Evolutionary conservation across 768 basidiomycete species (phyloP), one percentile per base, ranked within the genome.

Genomic region (Myochromella boudieri): DNA sequence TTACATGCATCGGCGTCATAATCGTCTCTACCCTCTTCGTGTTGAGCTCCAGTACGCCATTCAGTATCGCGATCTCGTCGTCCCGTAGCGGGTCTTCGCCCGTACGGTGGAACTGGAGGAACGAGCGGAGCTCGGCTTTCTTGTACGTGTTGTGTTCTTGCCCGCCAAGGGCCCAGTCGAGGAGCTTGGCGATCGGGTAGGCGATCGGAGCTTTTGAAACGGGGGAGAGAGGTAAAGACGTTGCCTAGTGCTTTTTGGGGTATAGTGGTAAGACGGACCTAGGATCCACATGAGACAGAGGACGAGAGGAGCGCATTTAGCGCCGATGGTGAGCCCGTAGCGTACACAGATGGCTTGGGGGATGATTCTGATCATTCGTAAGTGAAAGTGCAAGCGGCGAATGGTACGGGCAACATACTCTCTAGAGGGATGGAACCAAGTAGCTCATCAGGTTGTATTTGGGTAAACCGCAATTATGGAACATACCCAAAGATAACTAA

Each of bases 321-420:
- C 90, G 12, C 92, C 92, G 47, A 95, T 84, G 2, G 79, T 66
- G 12, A 94, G 79, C 39, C 92, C 92, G 62, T 91, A 85, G 28
- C 89, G 77, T 2, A 88, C 86, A 54, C 84, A 84, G 26, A 87
- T 60, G 3, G 84, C 79, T 71, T 90, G 87, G 18, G 87, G 87
- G 49, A 88, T 81, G 20, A 80, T 68, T 57, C 76, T 79, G 38
- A 4, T 17, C 18, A 27, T 22, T 29, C 28, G 6, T n/a, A 37
- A 32, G 6, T 24, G 29, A 21, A 18, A 24, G 18, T n/a, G 14
- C 14, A 34, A 34, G n/a, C 5, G 14, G 14, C n/a, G 33, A 6
- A 34, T 12, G n/a, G 5, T 7, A 34, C 18, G 33, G 18, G 18
- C 18, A 17, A 34, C 33, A n/a, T 34, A 34, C 33, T 34, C 33